phyloP scores from a whole-genome alignment of 139 green algal species.

The Chlorella ohadii region DNA sequence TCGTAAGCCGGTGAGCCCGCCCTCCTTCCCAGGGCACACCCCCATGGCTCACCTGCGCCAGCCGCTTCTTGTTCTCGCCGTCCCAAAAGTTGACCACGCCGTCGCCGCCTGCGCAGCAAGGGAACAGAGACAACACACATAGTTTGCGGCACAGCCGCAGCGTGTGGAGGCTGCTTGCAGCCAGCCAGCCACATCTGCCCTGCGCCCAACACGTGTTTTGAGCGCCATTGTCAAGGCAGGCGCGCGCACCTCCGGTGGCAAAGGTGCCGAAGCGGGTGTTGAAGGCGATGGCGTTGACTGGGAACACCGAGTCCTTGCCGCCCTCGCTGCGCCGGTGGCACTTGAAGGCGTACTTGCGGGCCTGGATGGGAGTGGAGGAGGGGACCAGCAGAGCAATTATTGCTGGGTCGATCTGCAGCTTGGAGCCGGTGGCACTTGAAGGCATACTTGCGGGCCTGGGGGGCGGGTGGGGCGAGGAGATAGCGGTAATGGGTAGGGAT shows the following conservation, averaged over 20 bases:
- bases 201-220: no score
- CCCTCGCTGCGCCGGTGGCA: constrained; percentile 80
- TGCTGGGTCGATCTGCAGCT: background rate
- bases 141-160: no score
- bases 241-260: constrained; percentile 78
- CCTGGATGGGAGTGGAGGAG: constrained; percentile 40
- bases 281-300: constrained; percentile 90
- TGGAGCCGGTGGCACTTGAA: constrained; percentile 96
- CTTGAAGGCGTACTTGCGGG: constrained; percentile 93
- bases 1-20: no score
- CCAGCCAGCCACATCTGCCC: no score
- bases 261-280: constrained; percentile 87
- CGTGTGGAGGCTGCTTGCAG: no score
- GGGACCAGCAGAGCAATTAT: no score
- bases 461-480: no score
- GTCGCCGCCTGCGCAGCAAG: constrained; percentile 71
- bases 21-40: no score
- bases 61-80: constrained; percentile 91
- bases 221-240: no score
- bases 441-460: constrained; percentile 84
- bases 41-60: constrained; percentile 82
- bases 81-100: constrained; percentile 94
- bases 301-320: constrained; percentile 78
- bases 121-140: no score
- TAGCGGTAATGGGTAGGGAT: no score